Evolutionary conservation across 1,139 yeast species (phyloP).

Genomic region (Lodderomyces parapsilosis): DNA sequence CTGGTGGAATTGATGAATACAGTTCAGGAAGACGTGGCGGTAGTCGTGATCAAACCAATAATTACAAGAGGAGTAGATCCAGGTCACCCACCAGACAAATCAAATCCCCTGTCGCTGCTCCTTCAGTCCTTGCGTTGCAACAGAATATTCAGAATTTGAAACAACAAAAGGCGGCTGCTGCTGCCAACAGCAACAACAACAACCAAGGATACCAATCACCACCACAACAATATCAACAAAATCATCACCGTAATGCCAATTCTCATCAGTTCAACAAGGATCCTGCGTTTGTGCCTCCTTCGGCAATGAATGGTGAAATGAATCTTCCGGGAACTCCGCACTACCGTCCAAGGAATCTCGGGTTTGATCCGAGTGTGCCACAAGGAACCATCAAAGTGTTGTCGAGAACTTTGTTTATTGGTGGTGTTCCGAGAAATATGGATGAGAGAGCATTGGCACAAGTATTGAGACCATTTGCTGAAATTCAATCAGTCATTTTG

Average conservation of each 20-base stretch:
- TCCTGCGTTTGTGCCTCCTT: slow-evolving; percentile 13
- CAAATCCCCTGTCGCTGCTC: slow-evolving; percentile 30
- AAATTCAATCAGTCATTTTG: slow-evolving; percentile 85
- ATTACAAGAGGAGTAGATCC: slow-evolving; percentile 48
- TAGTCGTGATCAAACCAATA: slow-evolving; percentile 29
- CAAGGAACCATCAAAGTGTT: slow-evolving; percentile 79
- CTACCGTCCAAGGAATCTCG: slow-evolving; percentile 68
- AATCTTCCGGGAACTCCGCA: slow-evolving; percentile 71
- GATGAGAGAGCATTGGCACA: slow-evolving; percentile 67
- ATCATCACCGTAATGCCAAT: slow-evolving; percentile 10
- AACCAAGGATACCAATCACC: slow-evolving; percentile 12
- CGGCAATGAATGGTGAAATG: slow-evolving; percentile 45
- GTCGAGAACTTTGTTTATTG: slow-evolving; percentile 88
- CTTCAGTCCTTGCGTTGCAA: slow-evolving; percentile 12
- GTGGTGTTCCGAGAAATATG: slow-evolving; percentile 88
- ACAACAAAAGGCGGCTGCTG: slow-evolving; percentile 9
- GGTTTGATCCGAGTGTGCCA: slow-evolving; percentile 70
- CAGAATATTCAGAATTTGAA: slow-evolving; percentile 13
- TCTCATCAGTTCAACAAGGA: slow-evolving; percentile 8
- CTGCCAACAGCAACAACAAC: slow-evolving; percentile 9
- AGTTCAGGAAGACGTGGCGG: slow-evolving; percentile 32
- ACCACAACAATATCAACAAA: slow-evolving; percentile 13
- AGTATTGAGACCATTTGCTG: slow-evolving; percentile 83
- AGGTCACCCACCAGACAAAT: slow-evolving; percentile 49
- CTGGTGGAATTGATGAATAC: slow-evolving; percentile 9